phyloP scores from a whole-genome alignment of 1,284 basidiomycete species.

The Rhizopogon parksii region DNA sequence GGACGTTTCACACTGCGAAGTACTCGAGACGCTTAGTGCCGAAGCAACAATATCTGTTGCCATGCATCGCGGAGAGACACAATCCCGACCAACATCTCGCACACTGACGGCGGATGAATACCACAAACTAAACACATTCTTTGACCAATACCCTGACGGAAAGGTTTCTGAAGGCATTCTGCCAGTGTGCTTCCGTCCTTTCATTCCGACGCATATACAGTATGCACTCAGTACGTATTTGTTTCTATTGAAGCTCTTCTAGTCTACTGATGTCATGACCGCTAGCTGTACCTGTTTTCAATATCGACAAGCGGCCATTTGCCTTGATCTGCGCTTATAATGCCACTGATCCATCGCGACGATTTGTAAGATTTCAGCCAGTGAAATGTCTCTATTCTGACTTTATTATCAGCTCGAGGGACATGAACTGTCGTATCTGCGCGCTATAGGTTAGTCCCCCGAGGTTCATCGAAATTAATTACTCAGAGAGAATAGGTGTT shows the following conservation, averaged over 20 bases:
- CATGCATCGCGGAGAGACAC: conserved; percentile 41
- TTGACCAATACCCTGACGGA: conserved; percentile 73
- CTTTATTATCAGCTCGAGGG: conserved; percentile 63
- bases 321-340: conserved; percentile 89
- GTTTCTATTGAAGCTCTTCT: neutral
- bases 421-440: conserved; percentile 86
- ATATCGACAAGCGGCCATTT: conserved; percentile 90
- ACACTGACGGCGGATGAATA: conserved; percentile 66
- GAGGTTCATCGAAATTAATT: neutral
- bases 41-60: conserved; percentile 64
- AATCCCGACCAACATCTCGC: conserved; percentile 32
- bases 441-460: conserved; percentile 61
- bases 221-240: conserved; percentile 72
- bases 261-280: conserved; percentile 1
- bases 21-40: conserved; percentile 66
- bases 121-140: conserved; percentile 66
- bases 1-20: conserved; percentile 88
- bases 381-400: conserved; percentile 3
- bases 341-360: conserved; percentile 70
- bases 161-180: conserved; percentile 80
- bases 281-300: conserved; percentile 81
- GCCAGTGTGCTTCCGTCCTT: conserved; percentile 69
- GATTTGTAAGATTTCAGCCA: conserved; percentile 53
- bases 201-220: conserved; percentile 74
- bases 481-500: conserved; percentile 49